Evolutionary conservation across 2,329 filamentous ascomycete species (phyloP).

Genomic region (Didymosphaeria variabile): DNA sequence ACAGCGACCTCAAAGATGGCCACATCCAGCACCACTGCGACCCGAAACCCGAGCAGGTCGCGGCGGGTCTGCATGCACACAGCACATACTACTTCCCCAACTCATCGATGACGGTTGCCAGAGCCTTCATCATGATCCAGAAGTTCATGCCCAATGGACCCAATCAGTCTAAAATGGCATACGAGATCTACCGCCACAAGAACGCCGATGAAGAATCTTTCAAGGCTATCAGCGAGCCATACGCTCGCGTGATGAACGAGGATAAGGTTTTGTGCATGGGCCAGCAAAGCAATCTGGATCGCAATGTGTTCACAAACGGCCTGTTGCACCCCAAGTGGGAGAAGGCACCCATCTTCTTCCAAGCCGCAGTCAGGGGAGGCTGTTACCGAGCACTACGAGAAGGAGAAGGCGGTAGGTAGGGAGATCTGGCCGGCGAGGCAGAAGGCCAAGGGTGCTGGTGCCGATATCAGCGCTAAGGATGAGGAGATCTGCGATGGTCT

Average conservation of each 20-base stretch:
- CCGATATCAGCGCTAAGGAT: slow-evolving; percentile 54
- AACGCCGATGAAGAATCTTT: slow-evolving; percentile 66
- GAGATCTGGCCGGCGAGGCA: slow-evolving; percentile 48
- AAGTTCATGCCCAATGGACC: slow-evolving; percentile 65
- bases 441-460: slow-evolving; percentile 51
- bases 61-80: slow-evolving; percentile 30
- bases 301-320: slow-evolving; percentile 68
- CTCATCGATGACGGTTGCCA: slow-evolving; percentile 31
- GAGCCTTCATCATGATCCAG: slow-evolving; percentile 67
- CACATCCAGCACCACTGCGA: slow-evolving; percentile 39
- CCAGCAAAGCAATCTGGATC: slow-evolving; percentile 67
- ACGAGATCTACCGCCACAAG: slow-evolving; percentile 70
- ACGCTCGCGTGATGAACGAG: slow-evolving; percentile 70
- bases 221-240: slow-evolving; percentile 64
- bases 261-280: slow-evolving; percentile 68
- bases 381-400: slow-evolving; percentile 43
- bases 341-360: slow-evolving; percentile 65
- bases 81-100: slow-evolving; percentile 42
- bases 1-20: slow-evolving; percentile 31
- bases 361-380: slow-evolving; percentile 58
- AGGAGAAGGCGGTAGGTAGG: slow-evolving; percentile 27
- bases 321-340: slow-evolving; percentile 68
- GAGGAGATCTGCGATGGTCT: slow-evolving; percentile 54
- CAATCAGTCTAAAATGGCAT: slow-evolving; percentile 61
- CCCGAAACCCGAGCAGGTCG: slow-evolving; percentile 29